Evolutionary conservation across 352 stramenopile genomes (phyloP), one percentile per base, ranked within the genome.

Genomic region (Globisporangium viniferum): DNA sequence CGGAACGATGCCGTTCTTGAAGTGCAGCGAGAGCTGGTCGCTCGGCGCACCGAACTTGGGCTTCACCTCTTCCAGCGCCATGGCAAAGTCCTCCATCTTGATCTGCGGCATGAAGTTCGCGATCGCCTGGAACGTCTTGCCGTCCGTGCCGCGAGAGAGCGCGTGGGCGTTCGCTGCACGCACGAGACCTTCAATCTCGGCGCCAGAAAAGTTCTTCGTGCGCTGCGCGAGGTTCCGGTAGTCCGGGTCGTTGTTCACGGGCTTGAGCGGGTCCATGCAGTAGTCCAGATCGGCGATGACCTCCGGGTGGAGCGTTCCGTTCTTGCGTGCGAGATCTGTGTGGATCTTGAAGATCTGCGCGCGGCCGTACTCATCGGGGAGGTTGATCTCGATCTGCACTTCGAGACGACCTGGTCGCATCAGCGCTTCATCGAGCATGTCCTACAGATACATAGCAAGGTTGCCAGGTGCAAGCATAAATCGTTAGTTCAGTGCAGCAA

Each of bases 161-260:
- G 90, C 91, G 55, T 95, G 91, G 0, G 91, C 90, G 24, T 86
- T 94, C 41, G 90, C 97, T 4, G 94, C 94, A 64, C 98, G 98
- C 64, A 99, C 96, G 3, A 99, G 82, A 77, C 98, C 97, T 90
- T 99, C 97, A 64, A 99, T 90, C 73, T 99, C 98, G 2, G 98
- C 98, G 63, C 98, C 98, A 0, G 94, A 99, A 81, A 99, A 99
- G 75, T 99, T 99, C 77, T 99, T 99, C 9, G 96, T 99, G 59
- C 93, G 89, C 65, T 97, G 85, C 14, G 98, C 95, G 36, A 99
- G 83, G 69, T 98, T 95, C 62, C 85, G 87, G 69, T 92, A 92
- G 8, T 93, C 80, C 0, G 87, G 84, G 44, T 92, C 83, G 24
- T 86, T 76, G 53, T 80, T 89, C 20, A 83, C 75, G 8, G 76